Percentiles rank a stretch among this genome's conserved stretches.
These are phyloP conservation scores for Schrenkiella parvula DNA, from an alignment of 345 rosid genomes.

Conservation along the genomic window DNA sequence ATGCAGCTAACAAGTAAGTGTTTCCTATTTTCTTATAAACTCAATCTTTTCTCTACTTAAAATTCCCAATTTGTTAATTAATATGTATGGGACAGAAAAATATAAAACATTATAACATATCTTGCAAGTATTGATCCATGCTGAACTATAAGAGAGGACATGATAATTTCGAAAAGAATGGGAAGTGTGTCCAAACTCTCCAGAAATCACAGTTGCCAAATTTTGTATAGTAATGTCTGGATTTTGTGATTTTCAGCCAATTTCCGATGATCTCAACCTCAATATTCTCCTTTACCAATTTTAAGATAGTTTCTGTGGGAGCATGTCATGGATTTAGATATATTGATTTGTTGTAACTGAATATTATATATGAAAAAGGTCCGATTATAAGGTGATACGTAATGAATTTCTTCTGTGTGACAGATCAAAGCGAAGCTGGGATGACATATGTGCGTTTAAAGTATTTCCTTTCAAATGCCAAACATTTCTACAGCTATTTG, in stretches of 20 bases:
- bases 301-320: background rate
- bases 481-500: slow-evolving; percentile 67
- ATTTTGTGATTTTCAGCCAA: background rate
- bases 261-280: background rate
- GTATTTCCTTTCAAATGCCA: slow-evolving; percentile 80
- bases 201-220: background rate
- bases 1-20: slow-evolving; percentile 49
- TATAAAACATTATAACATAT: background rate
- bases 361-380: background rate
- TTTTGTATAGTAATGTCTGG: background rate
- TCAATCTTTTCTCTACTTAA: background rate
- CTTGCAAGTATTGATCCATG: background rate
- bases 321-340: background rate
- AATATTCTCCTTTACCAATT: background rate
- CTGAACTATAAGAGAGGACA: background rate
- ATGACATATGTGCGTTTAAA: slow-evolving; percentile 71
- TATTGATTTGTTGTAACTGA: background rate
- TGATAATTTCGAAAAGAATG: background rate
- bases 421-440: slow-evolving; percentile 68
- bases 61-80: background rate
- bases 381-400: background rate
- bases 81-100: background rate
- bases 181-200: background rate
- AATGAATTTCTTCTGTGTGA: slow-evolving; percentile 5
- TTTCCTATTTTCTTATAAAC: slow-evolving; percentile 3